These are phyloP conservation scores for Handroanthus guayacan DNA, from an alignment of 257 asterid genomes.

Conservation along the genomic window DNA sequence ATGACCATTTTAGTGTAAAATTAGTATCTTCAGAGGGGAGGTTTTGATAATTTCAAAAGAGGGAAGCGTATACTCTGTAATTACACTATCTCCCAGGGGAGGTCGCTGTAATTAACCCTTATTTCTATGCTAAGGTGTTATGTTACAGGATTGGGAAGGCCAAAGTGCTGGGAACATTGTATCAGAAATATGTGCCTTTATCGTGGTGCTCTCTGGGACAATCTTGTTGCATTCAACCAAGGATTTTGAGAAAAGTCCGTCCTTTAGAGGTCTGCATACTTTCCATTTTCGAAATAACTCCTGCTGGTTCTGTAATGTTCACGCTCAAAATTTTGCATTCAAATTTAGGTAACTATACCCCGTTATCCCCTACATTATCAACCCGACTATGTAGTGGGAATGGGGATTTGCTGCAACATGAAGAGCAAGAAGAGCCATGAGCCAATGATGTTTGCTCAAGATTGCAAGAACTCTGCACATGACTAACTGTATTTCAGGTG, in stretches of 20 bases:
- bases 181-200: slow-evolving; percentile 78
- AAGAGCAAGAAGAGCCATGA: slow-evolving; percentile 47
- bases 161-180: slow-evolving; percentile 69
- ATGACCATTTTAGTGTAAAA: not conserved
- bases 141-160: slow-evolving; percentile 82
- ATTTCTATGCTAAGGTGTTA: slow-evolving; percentile 16
- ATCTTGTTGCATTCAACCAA: slow-evolving; percentile 72
- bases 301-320: not conserved
- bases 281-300: not conserved
- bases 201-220: slow-evolving; percentile 82
- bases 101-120: slow-evolving; percentile 1
- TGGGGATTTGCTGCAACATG: slow-evolving; percentile 55
- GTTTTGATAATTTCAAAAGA: too few relatives aligned
- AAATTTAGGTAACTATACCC: slow-evolving; percentile 59
- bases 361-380: slow-evolving; percentile 73
- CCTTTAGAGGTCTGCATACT: slow-evolving; percentile 60
- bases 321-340: slow-evolving; percentile 7
- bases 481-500: slow-evolving; percentile 11
- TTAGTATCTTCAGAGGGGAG: not conserved
- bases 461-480: slow-evolving; percentile 45
- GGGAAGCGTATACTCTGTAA: too few relatives aligned
- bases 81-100: too few relatives aligned
- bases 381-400: slow-evolving; percentile 60
- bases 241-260: slow-evolving; percentile 72
- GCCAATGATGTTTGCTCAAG: slow-evolving; percentile 46